These are phyloP conservation scores for Aureobasidium sp. DNA, from an alignment of 2,329 filamentous ascomycete species.

Conservation along the genomic window DNA sequence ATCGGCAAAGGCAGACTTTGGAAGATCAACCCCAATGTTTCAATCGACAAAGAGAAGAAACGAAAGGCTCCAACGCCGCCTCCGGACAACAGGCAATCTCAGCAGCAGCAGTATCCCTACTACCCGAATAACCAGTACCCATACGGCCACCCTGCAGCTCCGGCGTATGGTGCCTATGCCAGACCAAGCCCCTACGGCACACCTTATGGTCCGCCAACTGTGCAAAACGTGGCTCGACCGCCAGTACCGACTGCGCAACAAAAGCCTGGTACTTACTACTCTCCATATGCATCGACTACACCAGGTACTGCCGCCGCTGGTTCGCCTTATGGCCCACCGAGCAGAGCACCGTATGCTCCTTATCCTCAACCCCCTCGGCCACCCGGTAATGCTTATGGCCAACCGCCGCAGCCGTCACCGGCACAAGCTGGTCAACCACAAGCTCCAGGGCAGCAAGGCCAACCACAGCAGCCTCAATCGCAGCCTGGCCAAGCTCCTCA, in stretches of 20 bases:
- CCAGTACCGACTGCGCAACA: constrained; percentile 17
- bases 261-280: constrained; percentile 20
- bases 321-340: constrained; percentile 18
- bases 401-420: constrained; percentile 4
- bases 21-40: constrained; percentile 53
- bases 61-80: constrained; percentile 43
- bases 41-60: constrained; percentile 51
- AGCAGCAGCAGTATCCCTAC: constrained; percentile 18
- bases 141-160: constrained; percentile 14
- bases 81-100: constrained; percentile 13
- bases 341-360: constrained; percentile 17
- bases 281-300: constrained; percentile 20
- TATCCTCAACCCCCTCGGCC: constrained; percentile 8
- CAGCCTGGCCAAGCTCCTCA: constrained; percentile 3
- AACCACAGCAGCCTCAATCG: background rate
- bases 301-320: constrained; percentile 14
- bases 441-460: background rate
- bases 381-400: background rate
- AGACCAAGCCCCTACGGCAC: constrained; percentile 19
- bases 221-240: constrained; percentile 14
- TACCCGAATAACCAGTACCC: constrained; percentile 17
- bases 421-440: constrained; percentile 10
- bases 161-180: constrained; percentile 17
- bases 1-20: constrained; percentile 58
- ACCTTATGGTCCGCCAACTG: constrained; percentile 18